Base-by-base conservation (phyloP, 192 early-diverging fungal species). In the Linnemannia elongata region DNA sequence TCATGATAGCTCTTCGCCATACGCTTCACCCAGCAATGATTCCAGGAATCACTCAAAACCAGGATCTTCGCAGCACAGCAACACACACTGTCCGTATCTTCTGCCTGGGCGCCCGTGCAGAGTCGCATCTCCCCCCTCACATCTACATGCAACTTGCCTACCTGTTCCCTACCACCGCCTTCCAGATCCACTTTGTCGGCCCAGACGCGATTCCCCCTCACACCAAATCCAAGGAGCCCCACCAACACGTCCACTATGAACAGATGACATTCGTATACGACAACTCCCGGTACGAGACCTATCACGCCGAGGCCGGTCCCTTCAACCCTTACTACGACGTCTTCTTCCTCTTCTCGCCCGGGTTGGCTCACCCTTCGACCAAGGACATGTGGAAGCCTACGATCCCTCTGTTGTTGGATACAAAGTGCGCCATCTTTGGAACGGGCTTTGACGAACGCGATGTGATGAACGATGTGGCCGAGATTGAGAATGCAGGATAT, bases 181-280 rank as follows among this genome's bases (percentile, higher is more conserved):
- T 96, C 88, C 93, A 95, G 83, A 89, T 96, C n/a, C 93, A 94
- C 80, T 96, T 96, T 90, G 89, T 96, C 54, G 96, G 96, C 33
- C 96, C 96, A 12, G 94, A 96, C 88, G 89, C 92, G 60, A 91
- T 95, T 41, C 89, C 90, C 57, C 88, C 90, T 2, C 79, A 85
- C 68, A 85, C 80, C 2, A 85, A 78, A 66, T 84, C 76, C 20
- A 84, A 78, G 76, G 83, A 82, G 33, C 69, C 80, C 22, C 80
- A 82, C 39, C 83, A 79, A 66, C 82, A 78, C 44, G 72, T 82
- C 49, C 90, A 76, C 72, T 91, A 94, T 60, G 92, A 93, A 72
- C 92, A 92, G 39, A 84, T 96, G 80, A 91, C 89, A 49, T 94
- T 96, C 72, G 93, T 93, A 39, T 96, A 94, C 82, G 90, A 93